Conservation (phyloP, 345 rosid species). For the Physaria fendleri region DNA sequence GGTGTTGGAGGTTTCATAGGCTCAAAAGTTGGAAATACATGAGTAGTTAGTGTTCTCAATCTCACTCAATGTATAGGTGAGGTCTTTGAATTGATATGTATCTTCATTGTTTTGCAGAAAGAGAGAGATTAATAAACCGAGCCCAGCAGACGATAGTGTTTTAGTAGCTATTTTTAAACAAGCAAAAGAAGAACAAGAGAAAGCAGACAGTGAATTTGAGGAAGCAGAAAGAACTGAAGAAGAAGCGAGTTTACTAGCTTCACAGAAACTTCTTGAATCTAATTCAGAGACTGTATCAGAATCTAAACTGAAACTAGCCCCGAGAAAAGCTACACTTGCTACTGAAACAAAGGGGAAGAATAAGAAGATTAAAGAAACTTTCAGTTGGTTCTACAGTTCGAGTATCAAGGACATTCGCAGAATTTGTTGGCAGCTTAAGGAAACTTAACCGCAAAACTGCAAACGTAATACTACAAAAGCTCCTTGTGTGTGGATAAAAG, state of each 20-base stretch:
- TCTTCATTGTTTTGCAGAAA: conserved; percentile 37
- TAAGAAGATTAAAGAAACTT: conserved; percentile 37
- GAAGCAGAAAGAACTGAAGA: conserved; percentile 38
- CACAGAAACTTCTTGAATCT: conserved; percentile 6
- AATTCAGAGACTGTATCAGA: conserved; percentile 26
- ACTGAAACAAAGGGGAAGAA: conserved; percentile 25
- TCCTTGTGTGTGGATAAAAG: too few species aligned
- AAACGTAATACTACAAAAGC: conserved; percentile 44
- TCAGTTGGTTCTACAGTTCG: conserved; percentile 62
- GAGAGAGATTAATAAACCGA: conserved; percentile 69
- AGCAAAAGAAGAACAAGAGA: conserved; percentile 75
- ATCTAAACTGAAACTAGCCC: conserved; percentile 26
- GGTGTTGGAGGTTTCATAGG: conserved; percentile 87
- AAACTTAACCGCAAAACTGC: conserved; percentile 64
- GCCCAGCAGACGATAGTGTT: conserved; percentile 59
- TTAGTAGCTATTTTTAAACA: conserved; percentile 62
- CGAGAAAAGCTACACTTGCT: conserved; percentile 30
- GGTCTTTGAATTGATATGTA: neutral
- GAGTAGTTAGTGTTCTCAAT: conserved; percentile 30
- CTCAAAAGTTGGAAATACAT: conserved; percentile 75
- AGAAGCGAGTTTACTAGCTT: conserved; percentile 23
- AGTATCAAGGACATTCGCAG: conserved; percentile 76
- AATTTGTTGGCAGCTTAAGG: conserved; percentile 63
- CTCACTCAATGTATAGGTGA: neutral
- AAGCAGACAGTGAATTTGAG: conserved; percentile 53